Evolutionary conservation across 176 grass and related monocot species (phyloP).

Genomic region (Eragrostis nindensis): DNA sequence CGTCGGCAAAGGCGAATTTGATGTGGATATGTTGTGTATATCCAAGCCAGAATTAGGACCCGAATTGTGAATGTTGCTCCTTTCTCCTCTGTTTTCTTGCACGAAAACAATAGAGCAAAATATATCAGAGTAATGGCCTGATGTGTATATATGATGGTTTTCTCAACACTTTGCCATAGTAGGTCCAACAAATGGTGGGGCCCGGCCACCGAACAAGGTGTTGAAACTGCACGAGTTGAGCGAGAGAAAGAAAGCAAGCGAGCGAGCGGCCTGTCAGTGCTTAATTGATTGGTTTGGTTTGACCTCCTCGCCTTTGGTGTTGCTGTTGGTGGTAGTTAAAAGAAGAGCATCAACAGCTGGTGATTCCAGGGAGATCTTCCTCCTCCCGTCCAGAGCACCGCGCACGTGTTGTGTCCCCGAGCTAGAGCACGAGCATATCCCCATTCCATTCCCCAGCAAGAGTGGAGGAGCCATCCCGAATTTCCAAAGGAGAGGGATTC

Average conservation of each 20-base stretch:
- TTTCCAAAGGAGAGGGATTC: neutral
- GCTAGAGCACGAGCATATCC: neutral
- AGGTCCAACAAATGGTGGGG: neutral
- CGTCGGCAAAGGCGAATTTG: too few relatives aligned
- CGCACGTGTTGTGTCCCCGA: neutral
- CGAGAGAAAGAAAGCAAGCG: neutral
- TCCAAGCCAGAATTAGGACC: neutral
- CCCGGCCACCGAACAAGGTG: conserved; percentile 21
- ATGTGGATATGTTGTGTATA: neutral
- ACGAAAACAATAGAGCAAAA: too few relatives aligned
- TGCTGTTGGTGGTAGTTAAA: neutral
- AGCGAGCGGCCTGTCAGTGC: neutral
- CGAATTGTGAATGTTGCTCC: too few relatives aligned
- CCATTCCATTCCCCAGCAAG: neutral
- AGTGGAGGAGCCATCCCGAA: neutral
- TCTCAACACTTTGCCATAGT: neutral
- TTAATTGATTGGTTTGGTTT: neutral
- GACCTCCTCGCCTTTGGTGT: neutral
- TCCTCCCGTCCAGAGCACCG: neutral
- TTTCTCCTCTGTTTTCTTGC: too few relatives aligned
- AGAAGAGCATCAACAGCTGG: neutral
- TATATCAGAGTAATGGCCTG: too few relatives aligned
- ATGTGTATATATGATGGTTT: too few relatives aligned
- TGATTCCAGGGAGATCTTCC: neutral
- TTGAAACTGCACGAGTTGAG: neutral